Base-by-base conservation (phyloP, 2,329 filamentous ascomycete species). In the Aspergillus phoenicis region DNA sequence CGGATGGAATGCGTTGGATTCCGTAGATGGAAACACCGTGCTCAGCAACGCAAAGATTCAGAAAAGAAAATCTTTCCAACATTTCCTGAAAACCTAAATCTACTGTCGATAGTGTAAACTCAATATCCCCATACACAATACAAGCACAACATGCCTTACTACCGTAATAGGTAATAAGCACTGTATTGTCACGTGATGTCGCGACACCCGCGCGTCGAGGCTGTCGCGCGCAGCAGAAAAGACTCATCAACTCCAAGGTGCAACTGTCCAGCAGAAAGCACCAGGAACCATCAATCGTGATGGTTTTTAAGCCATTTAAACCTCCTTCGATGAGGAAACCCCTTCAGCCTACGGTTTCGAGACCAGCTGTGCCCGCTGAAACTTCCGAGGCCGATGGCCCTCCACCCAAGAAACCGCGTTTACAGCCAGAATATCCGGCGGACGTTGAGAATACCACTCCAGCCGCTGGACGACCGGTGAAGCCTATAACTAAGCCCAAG, bases 281-380 rank as follows among this genome's bases (percentile, higher is more conserved):
- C 30, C 20, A 20, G 38, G 51, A 54, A 33, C 62, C 60, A 63
- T 60, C 53, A 11, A 48, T 26, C 59, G 57, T 33, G 52, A 80
- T 80, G 77, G 73, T 77, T 57, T 80, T 78, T 60, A 81, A 80
- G 65, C 79, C 79, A 5, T 81, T 81, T 59, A 78, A 76, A 45
- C 76, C 79, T 52, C 77, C 78, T 66, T 74, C 77, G 28, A 76
- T 80, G 53, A 76, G 72, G 66, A 79, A 77, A 39, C 62, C 70
- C 7, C 24, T 48, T 28, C 36, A 60, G 17, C 13, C 52, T 7
- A 47, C 63, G 3, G 45, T 49, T 1, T 33, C 59, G 2, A 41
- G 26, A 4, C 15, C 53, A 13, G 22, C 47, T 13, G 6, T 62
- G 7, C 45, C 65, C 47, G 33, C 53, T n/a, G 39, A 62, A 5